These are phyloP conservation scores for Aspergillus ruber DNA, from an alignment of 2,329 filamentous ascomycete genomes.

Conservation along the genomic window DNA sequence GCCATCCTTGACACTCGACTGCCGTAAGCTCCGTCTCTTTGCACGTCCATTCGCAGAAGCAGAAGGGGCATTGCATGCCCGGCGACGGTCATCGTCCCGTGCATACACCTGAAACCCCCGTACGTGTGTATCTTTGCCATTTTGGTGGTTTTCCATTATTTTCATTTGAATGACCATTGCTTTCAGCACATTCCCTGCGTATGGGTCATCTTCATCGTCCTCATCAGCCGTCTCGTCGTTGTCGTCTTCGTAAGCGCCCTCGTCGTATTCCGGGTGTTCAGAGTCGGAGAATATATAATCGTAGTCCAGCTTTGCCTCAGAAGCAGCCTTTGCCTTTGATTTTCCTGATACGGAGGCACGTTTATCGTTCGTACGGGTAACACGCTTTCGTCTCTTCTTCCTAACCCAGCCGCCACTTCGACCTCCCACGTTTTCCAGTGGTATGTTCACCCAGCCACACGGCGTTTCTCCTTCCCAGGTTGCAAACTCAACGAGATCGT, in stretches of 20 bases:
- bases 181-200: constrained; percentile 67
- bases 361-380: constrained; percentile 5
- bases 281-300: constrained; percentile 11
- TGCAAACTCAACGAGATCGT: constrained; percentile 84
- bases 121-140: constrained; percentile 98
- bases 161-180: constrained; percentile 87
- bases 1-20: constrained; percentile 22
- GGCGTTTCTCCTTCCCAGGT: constrained; percentile 72
- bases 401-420: constrained; percentile 25
- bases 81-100: constrained; percentile 34
- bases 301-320: constrained; percentile 12
- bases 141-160: constrained; percentile 95
- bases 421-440: constrained; percentile 57
- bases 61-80: constrained; percentile 24
- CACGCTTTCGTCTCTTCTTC: constrained; percentile 12
- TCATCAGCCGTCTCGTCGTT: constrained; percentile 19
- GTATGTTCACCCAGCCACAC: constrained; percentile 84
- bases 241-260: constrained; percentile 24
- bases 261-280: constrained; percentile 11
- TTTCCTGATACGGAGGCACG: neutral
- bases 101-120: constrained; percentile 83
- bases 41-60: constrained; percentile 27
- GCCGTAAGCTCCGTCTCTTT: constrained; percentile 23
- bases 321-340: neutral
- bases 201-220: constrained; percentile 27